Evolutionary conservation across 768 basidiomycete genomes (phyloP), one percentile per base, ranked within the genome.

Genomic region (Trametes elegans): DNA sequence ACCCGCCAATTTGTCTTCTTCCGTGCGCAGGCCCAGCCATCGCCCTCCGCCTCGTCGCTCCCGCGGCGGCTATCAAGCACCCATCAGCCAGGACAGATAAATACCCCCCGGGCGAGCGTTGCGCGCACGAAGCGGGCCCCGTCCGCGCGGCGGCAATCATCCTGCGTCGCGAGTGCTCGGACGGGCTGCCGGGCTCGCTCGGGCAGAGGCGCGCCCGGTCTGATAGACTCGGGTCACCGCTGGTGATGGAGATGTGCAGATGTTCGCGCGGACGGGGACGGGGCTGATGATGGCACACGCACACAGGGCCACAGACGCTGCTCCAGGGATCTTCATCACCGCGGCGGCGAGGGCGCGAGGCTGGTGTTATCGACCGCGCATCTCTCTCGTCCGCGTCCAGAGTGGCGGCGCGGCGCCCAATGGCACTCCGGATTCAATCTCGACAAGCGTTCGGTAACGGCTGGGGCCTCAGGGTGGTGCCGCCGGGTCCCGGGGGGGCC

Each of bases 61-160:
- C 31, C 43, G 23, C 35, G 52, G 56, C 60, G 60, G 57, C 60
- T 58, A 61, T 61, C 60, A 61, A 45, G 7, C 18, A 23, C 13
- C 40, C 56, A 61, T 61, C 60, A 61, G 52, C 47, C 31, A 58
- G 44, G 46, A 26, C 55, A 58, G 53, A 52, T 61, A 58, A 55
- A 57, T 58, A 44, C 56, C 26, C 41, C n/a, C 43, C 32, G 43
- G 44, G 7, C 50, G 47, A 55, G 58, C 49, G 58, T 40, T 31
- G 40, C 58, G 58, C 48, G 40, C 35, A 36, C 39, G 52, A 46
- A 52, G 49, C 49, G 38, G 49, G 42, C 40, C 24, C 38, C 31
- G 28, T 11, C 13, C 57, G 47, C 39, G 60, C 60, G 60, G n/a
- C n/a, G n/a, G 53, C 60, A 55, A 61, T 61, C 60, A 61, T 42